phyloP scores from a whole-genome alignment of 345 rosid species.

The Rhizophora apiculata region DNA sequence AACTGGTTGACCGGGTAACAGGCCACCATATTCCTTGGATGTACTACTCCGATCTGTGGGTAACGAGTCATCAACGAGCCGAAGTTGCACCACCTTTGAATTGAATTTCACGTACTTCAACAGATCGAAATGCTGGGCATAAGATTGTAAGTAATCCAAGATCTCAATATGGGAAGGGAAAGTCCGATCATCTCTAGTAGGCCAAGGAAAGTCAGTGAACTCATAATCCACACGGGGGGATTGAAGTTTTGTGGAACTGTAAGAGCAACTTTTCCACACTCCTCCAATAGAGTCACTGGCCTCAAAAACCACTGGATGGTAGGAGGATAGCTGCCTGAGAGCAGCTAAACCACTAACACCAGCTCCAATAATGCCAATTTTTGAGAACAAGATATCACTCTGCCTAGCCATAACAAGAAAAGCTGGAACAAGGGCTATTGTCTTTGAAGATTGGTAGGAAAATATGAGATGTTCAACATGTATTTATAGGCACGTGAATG shows the following conservation, averaged over 20 bases:
- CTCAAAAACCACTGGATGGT: conserved; percentile 71
- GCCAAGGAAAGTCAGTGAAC: conserved; percentile 91
- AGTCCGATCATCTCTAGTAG: conserved; percentile 54
- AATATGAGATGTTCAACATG: not conserved
- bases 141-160: conserved; percentile 66
- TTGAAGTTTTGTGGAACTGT: conserved; percentile 73
- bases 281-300: conserved; percentile 78
- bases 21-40: conserved; percentile 29
- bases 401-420: conserved; percentile 22
- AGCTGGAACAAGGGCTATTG: not conserved
- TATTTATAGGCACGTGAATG: conserved; percentile 41
- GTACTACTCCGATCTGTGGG: conserved; percentile 13
- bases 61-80: conserved; percentile 44
- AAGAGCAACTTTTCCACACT: conserved; percentile 84
- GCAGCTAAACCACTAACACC: conserved; percentile 90
- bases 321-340: conserved; percentile 61
- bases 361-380: conserved; percentile 74
- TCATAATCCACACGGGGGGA: conserved; percentile 65
- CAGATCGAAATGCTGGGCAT: conserved; percentile 67
- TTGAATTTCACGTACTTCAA: conserved; percentile 55
- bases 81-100: conserved; percentile 67
- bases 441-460: not conserved
- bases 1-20: conserved; percentile 56
- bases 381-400: conserved; percentile 35
- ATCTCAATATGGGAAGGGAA: conserved; percentile 70